phyloP scores from a whole-genome alignment of 2,329 filamentous ascomycete genomes.

The Basipetospora chlamydospora region DNA sequence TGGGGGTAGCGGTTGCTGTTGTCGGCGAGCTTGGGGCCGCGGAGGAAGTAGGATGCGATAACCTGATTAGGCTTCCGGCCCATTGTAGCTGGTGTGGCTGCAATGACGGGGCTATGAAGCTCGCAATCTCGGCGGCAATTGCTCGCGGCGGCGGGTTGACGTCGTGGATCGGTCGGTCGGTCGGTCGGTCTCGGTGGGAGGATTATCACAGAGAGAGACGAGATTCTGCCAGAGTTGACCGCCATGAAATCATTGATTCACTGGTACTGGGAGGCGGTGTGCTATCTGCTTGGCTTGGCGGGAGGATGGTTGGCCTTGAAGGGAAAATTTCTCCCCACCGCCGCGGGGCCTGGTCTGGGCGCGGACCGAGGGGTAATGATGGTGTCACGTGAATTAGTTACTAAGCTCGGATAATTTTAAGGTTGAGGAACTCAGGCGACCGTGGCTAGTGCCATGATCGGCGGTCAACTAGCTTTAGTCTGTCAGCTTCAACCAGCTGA shows the following conservation, averaged over 20 bases:
- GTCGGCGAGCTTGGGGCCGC: slow-evolving; percentile 74
- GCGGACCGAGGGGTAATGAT: too few species aligned
- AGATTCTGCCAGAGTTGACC: slow-evolving; percentile 6
- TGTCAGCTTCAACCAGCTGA: too few species aligned
- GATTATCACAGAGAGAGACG: background rate
- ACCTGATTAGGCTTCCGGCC: slow-evolving; percentile 72
- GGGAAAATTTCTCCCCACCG: slow-evolving; percentile 1
- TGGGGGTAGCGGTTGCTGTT: slow-evolving; percentile 86
- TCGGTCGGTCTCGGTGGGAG: background rate
- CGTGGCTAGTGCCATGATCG: too few species aligned
- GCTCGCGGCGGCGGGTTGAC: background rate
- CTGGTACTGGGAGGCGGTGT: slow-evolving; percentile 5
- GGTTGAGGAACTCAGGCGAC: too few species aligned
- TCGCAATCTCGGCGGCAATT: background rate
- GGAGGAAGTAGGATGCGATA: slow-evolving; percentile 77
- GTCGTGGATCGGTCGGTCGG: background rate
- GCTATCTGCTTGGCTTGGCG: too few species aligned
- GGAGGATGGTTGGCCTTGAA: too few species aligned
- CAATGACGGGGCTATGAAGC: background rate
- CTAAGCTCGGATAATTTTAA: too few species aligned
- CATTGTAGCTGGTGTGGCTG: slow-evolving; percentile 31
- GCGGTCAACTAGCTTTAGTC: too few species aligned
- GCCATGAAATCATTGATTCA: slow-evolving; percentile 4
- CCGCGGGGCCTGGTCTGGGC: too few species aligned
- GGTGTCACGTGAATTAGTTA: too few species aligned